Percentiles rank a stretch among this genome's conserved stretches.
phyloP scores from a whole-genome alignment of 2,329 filamentous ascomycete species.

The Talaromyces sp. region DNA sequence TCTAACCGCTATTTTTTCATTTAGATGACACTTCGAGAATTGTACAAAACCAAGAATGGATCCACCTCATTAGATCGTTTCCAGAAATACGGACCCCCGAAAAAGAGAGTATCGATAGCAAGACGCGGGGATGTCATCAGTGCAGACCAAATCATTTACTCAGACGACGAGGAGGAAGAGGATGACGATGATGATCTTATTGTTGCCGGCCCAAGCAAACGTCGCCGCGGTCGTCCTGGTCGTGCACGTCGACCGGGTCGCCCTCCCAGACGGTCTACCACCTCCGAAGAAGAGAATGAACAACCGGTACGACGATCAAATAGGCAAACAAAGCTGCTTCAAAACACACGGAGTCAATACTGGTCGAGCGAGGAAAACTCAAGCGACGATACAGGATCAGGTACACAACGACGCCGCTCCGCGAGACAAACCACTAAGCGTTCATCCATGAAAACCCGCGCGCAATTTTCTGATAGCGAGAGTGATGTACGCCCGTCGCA shows the following conservation, averaged over 20 bases:
- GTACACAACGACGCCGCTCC: constrained; percentile 12
- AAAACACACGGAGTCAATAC: neutral
- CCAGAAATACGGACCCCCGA: constrained; percentile 10
- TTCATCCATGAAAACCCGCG: constrained; percentile 9
- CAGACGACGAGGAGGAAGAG: constrained; percentile 1
- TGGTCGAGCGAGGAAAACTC: constrained; percentile 19
- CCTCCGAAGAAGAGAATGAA: neutral
- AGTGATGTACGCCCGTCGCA: constrained; percentile 11
- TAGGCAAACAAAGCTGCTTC: neutral
- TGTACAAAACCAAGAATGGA: constrained; percentile 26
- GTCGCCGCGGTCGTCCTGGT: constrained; percentile 1
- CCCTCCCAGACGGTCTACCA: neutral
- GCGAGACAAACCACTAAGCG: constrained; percentile 8
- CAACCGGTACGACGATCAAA: constrained; percentile 7
- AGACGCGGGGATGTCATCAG: constrained; percentile 8
- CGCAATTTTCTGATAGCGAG: constrained; percentile 9
- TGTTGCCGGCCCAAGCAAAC: neutral
- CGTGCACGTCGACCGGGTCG: neutral
- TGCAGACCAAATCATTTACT: constrained; percentile 12
- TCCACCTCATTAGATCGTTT: constrained; percentile 20
- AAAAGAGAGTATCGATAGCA: neutral
- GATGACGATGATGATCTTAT: constrained; percentile 2
- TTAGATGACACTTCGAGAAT: constrained; percentile 22
- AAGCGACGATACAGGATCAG: constrained; percentile 21
- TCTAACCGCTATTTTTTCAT: constrained; percentile 3